These are phyloP conservation scores for Chionographis japonica DNA, from an alignment of 106 monocot species.

Conservation along the genomic window DNA sequence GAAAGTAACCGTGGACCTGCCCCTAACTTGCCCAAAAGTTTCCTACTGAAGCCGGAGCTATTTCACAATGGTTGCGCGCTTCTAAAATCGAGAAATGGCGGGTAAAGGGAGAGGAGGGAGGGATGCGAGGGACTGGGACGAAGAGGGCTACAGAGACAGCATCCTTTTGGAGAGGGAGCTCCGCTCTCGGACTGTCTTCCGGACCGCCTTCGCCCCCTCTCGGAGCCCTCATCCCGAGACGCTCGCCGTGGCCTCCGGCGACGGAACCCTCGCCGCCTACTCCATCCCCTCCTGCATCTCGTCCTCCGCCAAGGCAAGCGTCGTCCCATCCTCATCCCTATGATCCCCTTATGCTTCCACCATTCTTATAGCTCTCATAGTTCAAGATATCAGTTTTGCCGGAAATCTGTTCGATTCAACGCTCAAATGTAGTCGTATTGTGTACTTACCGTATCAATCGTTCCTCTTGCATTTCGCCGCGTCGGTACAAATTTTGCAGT, in stretches of 20 bases:
- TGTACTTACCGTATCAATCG: too few relatives aligned
- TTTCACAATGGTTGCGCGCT: too few relatives aligned
- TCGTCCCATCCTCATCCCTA: too few relatives aligned
- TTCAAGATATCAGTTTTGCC: too few relatives aligned
- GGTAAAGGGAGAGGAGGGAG: constrained; percentile 3
- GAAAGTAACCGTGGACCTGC: too few relatives aligned
- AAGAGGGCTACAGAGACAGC: constrained; percentile 51
- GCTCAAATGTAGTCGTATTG: too few relatives aligned
- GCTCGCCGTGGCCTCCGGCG: constrained; percentile 54
- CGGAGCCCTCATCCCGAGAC: constrained; percentile 15
- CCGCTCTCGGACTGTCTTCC: constrained; percentile 53
- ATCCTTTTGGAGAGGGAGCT: constrained; percentile 54
- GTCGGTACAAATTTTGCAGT: too few relatives aligned
- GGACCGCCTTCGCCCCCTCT: constrained; percentile 50
- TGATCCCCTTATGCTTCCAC: too few relatives aligned
- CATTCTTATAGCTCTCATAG: too few relatives aligned
- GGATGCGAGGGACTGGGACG: constrained; percentile 69
- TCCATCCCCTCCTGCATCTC: constrained; percentile 41
- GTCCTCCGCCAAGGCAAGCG: constrained; percentile 15
- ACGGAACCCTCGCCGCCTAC: constrained; percentile 61
- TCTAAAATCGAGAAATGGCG: background rate
- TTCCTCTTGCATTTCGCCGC: too few relatives aligned
- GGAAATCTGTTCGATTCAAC: background rate
- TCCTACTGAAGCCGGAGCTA: too few relatives aligned
- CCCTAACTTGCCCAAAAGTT: too few relatives aligned